Conservation (phyloP, 2,329 filamentous ascomycete genomes). For the Fusarium bulbicola region DNA sequence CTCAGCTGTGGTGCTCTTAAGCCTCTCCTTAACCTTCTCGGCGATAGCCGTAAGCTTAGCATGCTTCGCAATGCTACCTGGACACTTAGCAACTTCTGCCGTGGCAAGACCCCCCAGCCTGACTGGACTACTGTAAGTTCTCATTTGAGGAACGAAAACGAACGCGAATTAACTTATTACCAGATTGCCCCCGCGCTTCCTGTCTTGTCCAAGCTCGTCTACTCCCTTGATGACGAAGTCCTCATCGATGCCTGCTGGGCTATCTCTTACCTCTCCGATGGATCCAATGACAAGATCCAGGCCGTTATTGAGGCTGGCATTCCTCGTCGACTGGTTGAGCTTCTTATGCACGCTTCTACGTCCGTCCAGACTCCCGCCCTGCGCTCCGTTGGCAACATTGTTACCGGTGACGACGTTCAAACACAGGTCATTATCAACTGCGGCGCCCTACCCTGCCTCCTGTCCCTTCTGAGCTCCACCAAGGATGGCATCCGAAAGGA, state of each 20-base stretch:
- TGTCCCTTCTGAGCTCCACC: constrained; percentile 92
- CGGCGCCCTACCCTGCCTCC: constrained; percentile 88
- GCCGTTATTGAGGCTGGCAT: constrained; percentile 99
- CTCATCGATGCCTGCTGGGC: constrained; percentile 99
- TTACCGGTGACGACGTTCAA: constrained; percentile 97
- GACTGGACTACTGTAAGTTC: constrained; percentile 90
- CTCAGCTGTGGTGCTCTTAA: constrained; percentile 89
- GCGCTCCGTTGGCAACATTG: constrained; percentile 97
- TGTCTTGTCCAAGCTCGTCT: constrained; percentile 95
- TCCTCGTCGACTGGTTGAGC: constrained; percentile 92
- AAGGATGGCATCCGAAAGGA: constrained; percentile 99
- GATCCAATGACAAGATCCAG: constrained; percentile 99
- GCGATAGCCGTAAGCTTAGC: constrained; percentile 97
- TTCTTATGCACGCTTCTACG: constrained; percentile 97
- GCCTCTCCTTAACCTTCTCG: constrained; percentile 87
- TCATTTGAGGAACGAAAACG: constrained; percentile 23
- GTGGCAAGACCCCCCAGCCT: constrained; percentile 98
- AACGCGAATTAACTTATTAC: constrained; percentile 14
- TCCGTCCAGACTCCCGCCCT: constrained; percentile 98
- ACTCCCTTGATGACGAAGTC: constrained; percentile 97
- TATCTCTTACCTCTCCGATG: constrained; percentile 97
- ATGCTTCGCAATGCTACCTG: constrained; percentile 99
- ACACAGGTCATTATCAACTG: constrained; percentile 99
- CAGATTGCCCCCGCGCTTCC: constrained; percentile 95
- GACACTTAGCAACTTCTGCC: constrained; percentile 99